Evolutionary conservation across 2,329 filamentous ascomycete species (phyloP), one percentile per base, ranked within the genome.

Genomic region (Orbilia javanica): DNA sequence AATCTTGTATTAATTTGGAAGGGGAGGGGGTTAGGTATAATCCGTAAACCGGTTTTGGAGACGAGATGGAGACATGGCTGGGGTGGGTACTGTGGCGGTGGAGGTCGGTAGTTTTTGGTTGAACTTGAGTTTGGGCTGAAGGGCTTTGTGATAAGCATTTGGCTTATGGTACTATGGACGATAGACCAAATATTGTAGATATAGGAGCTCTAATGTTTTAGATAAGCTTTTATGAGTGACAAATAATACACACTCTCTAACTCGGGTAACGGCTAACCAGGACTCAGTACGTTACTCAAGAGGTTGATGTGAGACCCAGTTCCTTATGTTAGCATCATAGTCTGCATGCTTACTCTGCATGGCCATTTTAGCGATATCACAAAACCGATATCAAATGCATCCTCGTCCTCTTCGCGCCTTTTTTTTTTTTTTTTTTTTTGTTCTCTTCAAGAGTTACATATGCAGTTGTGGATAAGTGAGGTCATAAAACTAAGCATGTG

Each of bases 401-500:
- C 50, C 52, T 57, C 52, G 20, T 4, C 3, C 52, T 3, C 39
- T 22, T 57, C 7, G 34, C 13, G 29, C 15, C n/a, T n/a, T n/a
- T n/a, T n/a, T n/a, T n/a, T n/a, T n/a, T n/a, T n/a, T 36, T 20
- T 18, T 3, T 15, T 31, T 10, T n/a, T 36, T 20, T 18, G 13
- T 15, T 31, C 8, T n/a, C 55, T 39, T 25, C 10, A 3, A 39
- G 42, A 60, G 55, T 4, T 34, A 60, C n/a, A 15, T 42, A 60
- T 39, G 34, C 34, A 60, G 31, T 11, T 39, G 18, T 39, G 53
- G 53, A 42, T 27, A 6, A 34, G 42, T 76, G 65, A 70, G 44
- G 36, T 76, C 72, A 76, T 76, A 48, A 55, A 44, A 29, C 22
- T 13, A 46, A 65, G 64, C 65, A 70, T 76, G 72, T 76, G 72